Percentiles rank a stretch among this genome's conserved stretches.
Conservation (phyloP, 129 eudicot species). For the Flaveria brownii region DNA sequence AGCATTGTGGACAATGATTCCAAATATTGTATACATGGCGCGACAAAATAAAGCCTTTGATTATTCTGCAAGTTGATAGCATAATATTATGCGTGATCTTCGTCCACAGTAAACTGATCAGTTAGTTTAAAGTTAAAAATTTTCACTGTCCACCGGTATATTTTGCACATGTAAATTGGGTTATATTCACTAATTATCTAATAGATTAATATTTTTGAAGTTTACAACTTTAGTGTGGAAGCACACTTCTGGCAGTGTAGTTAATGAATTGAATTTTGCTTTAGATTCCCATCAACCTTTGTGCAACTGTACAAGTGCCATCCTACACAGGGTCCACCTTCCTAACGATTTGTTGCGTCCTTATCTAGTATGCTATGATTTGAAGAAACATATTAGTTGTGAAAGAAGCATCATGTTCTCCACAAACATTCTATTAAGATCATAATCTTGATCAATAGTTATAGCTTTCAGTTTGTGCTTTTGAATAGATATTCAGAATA, state of each 20-base stretch:
- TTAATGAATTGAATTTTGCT: conserved; percentile 19
- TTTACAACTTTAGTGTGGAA: conserved; percentile 29
- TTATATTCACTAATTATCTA: too few relatives aligned
- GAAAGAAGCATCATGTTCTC: conserved; percentile 18
- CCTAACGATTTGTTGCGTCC: conserved; percentile 24
- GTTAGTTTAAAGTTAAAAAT: too few relatives aligned
- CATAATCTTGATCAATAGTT: conserved; percentile 17
- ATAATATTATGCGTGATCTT: too few relatives aligned
- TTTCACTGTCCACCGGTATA: too few relatives aligned
- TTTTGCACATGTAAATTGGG: too few relatives aligned
- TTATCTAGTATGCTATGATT: conserved; percentile 27
- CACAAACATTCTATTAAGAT: conserved; percentile 7
- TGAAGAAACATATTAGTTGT: conserved; percentile 20
- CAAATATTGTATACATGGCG: too few relatives aligned
- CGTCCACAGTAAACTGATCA: too few relatives aligned
- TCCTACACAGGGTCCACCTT: conserved; percentile 43
- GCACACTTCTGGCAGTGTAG: conserved; percentile 22
- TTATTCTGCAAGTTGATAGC: too few relatives aligned
- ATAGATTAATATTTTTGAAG: background rate
- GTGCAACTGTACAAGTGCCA: conserved; percentile 25
- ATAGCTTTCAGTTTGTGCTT: background rate
- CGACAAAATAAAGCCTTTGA: too few relatives aligned
- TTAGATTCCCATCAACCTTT: conserved; percentile 23
- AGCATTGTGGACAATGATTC: too few relatives aligned
- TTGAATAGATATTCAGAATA: background rate